Percentiles rank a stretch among this genome's conserved stretches.
Evolutionary conservation across 192 early-diverging fungal species (phyloP).

Genomic region (Chytriomyces hyalinus): DNA sequence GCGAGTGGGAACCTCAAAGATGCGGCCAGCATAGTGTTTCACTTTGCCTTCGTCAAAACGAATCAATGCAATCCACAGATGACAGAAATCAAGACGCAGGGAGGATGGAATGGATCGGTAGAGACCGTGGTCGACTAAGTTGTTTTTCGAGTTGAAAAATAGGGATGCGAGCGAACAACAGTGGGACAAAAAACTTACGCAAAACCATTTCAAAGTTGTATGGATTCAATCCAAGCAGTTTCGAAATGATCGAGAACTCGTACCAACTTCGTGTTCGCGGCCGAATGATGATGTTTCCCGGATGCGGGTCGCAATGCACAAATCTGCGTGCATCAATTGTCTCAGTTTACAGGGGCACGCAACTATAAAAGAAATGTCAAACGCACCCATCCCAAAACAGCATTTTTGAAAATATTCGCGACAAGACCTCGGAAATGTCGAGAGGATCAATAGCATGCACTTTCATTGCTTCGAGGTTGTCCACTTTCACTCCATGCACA

Average conservation of each 20-base stretch:
- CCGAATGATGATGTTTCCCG: conserved; percentile 75
- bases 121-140: conserved; percentile 75
- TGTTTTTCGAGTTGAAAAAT: too few species aligned
- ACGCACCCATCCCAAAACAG: conserved; percentile 76
- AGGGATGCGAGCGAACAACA: too few species aligned
- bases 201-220: conserved; percentile 90
- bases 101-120: conserved; percentile 76
- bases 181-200: conserved; percentile 7
- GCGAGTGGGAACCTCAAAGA: conserved; percentile 46
- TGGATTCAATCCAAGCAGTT: conserved; percentile 22
- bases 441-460: conserved; percentile 75
- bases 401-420: conserved; percentile 84
- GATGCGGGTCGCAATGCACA: conserved; percentile 92
- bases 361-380: conserved; percentile 17
- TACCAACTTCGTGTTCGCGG: conserved; percentile 30
- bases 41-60: conserved; percentile 77
- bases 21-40: conserved; percentile 62
- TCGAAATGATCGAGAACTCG: conserved; percentile 34
- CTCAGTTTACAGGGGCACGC: not conserved
- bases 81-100: conserved; percentile 83
- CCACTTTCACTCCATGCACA: conserved; percentile 71
- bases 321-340: conserved; percentile 26
- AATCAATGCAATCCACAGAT: conserved; percentile 86
- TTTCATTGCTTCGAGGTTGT: conserved; percentile 73
- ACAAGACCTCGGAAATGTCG: conserved; percentile 76